Evolutionary conservation across 2,329 filamentous ascomycete species (phyloP).

Genomic region (Aspergillus udagawae): DNA sequence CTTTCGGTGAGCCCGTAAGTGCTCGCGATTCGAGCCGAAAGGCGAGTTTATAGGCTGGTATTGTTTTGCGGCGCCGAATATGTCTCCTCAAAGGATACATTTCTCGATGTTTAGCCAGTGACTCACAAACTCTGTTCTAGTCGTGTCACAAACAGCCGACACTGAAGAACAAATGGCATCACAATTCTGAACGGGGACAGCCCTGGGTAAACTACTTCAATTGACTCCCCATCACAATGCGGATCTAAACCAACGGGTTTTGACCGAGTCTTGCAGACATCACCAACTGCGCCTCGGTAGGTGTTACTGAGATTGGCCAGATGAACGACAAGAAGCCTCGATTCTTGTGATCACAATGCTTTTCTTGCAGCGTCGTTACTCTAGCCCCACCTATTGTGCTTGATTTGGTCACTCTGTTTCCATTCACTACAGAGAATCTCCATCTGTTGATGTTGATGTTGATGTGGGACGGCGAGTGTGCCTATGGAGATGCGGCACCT

Average conservation of each 20-base stretch:
- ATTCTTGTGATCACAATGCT: conserved; percentile 18
- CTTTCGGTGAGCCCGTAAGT: conserved; percentile 1
- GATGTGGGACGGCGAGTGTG: conserved; percentile 11
- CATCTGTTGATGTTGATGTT: conserved; percentile 8
- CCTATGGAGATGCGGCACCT: conserved; percentile 11
- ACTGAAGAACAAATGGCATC: not conserved
- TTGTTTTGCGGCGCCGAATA: conserved; percentile 9
- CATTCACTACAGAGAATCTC: not conserved
- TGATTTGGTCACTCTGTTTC: conserved; percentile 5
- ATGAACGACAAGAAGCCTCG: conserved; percentile 5
- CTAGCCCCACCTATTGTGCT: conserved; percentile 10
- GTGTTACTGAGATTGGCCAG: conserved; percentile 15
- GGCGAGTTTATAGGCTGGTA: conserved; percentile 18
- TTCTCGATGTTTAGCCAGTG: not conserved
- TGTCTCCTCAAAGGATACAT: not conserved
- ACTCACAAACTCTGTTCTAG: conserved; percentile 2
- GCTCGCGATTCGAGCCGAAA: not conserved
- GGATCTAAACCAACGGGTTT: not conserved
- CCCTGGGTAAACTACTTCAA: not conserved
- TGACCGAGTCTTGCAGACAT: conserved; percentile 14
- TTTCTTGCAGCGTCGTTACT: conserved; percentile 19
- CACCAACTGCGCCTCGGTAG: conserved; percentile 26
- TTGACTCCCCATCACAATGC: conserved; percentile 6
- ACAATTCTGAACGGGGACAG: not conserved
- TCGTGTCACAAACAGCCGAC: conserved; percentile 2